Percentiles rank a stretch among this genome's conserved stretches.
phyloP scores from a whole-genome alignment of 345 rosid genomes.

The Eucalyptus victrix region DNA sequence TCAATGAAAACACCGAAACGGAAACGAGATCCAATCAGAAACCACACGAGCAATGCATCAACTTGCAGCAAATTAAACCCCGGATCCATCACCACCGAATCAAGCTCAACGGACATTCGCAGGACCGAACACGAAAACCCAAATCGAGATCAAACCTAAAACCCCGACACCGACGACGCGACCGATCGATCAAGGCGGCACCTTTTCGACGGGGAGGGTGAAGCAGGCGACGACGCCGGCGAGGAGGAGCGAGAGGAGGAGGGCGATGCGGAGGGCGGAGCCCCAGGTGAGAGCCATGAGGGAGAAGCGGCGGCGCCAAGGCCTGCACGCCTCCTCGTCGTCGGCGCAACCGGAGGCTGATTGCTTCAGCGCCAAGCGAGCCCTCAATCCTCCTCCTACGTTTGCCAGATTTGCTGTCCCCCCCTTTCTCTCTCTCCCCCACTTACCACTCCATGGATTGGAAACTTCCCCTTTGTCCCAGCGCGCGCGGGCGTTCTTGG shows the following conservation, averaged over 20 bases:
- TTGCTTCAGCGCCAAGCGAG: constrained; percentile 42
- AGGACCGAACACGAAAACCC: background rate
- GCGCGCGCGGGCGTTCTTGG: background rate
- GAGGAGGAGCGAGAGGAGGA: constrained; percentile 56
- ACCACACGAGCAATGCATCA: background rate
- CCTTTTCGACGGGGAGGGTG: constrained; percentile 94
- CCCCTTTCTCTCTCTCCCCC: background rate
- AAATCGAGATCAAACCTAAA: background rate
- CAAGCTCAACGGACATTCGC: background rate
- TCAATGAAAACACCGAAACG: background rate
- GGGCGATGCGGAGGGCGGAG: constrained; percentile 58
- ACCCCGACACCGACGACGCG: background rate
- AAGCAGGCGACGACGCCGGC: constrained; percentile 63
- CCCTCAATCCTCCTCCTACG: constrained; percentile 29
- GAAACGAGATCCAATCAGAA: background rate
- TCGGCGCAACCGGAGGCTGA: constrained; percentile 11
- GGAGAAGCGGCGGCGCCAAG: constrained; percentile 47
- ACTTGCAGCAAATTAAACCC: background rate
- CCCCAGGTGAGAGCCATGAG: constrained; percentile 64
- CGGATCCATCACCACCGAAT: background rate
- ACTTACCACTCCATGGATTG: background rate
- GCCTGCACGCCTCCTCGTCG: constrained; percentile 37
- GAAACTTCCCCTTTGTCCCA: background rate
- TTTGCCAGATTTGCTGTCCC: constrained; percentile 37
- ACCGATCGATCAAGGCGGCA: background rate